Base-by-base conservation (phyloP, 2,329 filamentous ascomycete genomes). In the Drechslerella coelobrocha region DNA sequence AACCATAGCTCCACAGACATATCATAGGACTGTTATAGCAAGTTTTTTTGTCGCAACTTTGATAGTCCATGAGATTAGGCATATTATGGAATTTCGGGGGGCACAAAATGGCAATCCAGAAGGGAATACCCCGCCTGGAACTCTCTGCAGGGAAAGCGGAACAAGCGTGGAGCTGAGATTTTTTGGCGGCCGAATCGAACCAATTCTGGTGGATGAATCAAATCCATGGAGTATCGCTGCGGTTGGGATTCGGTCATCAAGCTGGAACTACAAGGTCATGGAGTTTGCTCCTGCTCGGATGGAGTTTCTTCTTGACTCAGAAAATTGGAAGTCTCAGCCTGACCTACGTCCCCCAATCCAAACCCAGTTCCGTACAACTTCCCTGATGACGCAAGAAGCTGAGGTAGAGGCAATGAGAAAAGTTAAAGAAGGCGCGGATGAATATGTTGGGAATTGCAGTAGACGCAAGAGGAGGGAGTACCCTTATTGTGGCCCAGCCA, bases 21-120 rank as follows among this genome's bases (percentile, higher is more conserved):
- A 74, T 39, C 34, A 39, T 14, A 10, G 17, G 17, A 5, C 12
- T 10, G 34, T 39, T 4, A n/a, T 39, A 14, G 34, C 34, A n/a
- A 14, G 12, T 5, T 39, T 39, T n/a, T 39, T 39, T 14, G 34
- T 39, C 34, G 34, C 34, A 14, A 39, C 34, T n/a, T n/a, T 39
- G 12, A 39, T 39, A 4, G 12, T 39, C 4, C 4, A 2, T 10
- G 12, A 39, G 34, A 10, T 39, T 12, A n/a, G 34, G 4, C 34
- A 39, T 39, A n/a, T 39, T 39, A 4, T 39, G 17, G 34, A 39
- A n/a, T 39, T 39, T n/a, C 12, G 34, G 17, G 34, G 34, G 17
- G 34, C 34, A 10, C 34, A 39, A 39, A 39, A 39, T 14, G 34
- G 34, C 17, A 39, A 14, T n/a, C 12, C 12, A 14, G 34, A 14